Evolutionary conservation across 768 basidiomycete genomes (phyloP).

Genomic region (Termitomyces sp.): DNA sequence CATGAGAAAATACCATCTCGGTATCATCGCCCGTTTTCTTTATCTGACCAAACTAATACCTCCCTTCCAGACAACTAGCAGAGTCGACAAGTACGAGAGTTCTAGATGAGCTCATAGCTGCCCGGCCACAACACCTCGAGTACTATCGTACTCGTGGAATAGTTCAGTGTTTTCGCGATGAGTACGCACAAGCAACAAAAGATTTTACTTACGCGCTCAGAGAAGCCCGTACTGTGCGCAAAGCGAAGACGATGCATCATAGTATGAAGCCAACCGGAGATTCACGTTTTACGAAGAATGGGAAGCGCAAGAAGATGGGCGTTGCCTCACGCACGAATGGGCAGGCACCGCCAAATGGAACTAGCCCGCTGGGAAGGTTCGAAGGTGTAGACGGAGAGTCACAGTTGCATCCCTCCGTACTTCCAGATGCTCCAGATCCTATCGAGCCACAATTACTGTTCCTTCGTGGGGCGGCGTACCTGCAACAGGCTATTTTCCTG

Average conservation of each 20-base stretch:
- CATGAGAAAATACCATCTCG: conserved; percentile 94
- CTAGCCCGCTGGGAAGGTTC: conserved; percentile 36
- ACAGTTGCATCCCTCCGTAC: conserved; percentile 58
- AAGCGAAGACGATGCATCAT: conserved; percentile 54
- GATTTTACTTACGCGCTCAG: conserved; percentile 82
- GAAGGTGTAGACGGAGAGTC: conserved; percentile 54
- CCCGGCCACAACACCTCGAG: conserved; percentile 74
- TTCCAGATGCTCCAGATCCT: conserved; percentile 80
- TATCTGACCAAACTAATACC: neutral
- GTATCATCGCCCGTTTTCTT: conserved; percentile 31
- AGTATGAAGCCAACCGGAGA: conserved; percentile 33
- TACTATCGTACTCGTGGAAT: conserved; percentile 89
- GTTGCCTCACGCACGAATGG: conserved; percentile 45
- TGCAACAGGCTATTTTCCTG: conserved; percentile 73
- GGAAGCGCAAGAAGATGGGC: conserved; percentile 54
- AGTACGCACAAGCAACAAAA: conserved; percentile 67
- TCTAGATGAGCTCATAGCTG: conserved; percentile 74
- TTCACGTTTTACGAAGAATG: conserved; percentile 34
- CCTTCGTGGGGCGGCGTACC: conserved; percentile 77
- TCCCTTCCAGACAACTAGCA: conserved; percentile 66
- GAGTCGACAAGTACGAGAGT: conserved; percentile 78
- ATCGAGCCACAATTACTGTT: conserved; percentile 85
- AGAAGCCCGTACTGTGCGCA: conserved; percentile 71
- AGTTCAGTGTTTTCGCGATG: conserved; percentile 85
- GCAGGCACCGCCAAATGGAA: conserved; percentile 68